These are phyloP conservation scores for Suillus clintonianus DNA, from an alignment of 768 basidiomycete genomes.

Conservation along the genomic window DNA sequence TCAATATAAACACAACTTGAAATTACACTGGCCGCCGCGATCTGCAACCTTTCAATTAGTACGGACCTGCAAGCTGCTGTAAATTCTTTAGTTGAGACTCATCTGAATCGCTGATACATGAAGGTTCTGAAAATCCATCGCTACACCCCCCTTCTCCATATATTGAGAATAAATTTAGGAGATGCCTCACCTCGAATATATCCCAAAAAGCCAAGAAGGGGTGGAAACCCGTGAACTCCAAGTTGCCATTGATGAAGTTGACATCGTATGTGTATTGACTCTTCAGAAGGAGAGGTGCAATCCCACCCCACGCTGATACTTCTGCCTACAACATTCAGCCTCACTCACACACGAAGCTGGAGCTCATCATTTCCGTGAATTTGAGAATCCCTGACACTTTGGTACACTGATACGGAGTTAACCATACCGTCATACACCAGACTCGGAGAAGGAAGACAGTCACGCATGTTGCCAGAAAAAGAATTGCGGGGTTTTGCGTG, in stretches of 20 bases:
- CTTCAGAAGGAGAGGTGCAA: background rate
- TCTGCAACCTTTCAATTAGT: background rate
- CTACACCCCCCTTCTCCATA: background rate
- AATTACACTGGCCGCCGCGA: background rate
- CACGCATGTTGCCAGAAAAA: too few relatives aligned
- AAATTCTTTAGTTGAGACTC: background rate
- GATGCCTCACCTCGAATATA: background rate
- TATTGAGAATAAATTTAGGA: background rate
- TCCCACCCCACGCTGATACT: background rate
- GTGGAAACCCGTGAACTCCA: background rate
- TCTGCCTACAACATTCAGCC: background rate
- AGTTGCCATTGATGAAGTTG: background rate
- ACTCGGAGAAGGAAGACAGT: too few relatives aligned
- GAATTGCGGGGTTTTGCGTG: too few relatives aligned
- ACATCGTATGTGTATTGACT: background rate
- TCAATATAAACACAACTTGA: background rate
- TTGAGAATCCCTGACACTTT: background rate
- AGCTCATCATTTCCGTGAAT: background rate
- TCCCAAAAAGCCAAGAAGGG: background rate
- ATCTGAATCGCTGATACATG: background rate
- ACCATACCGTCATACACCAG: background rate
- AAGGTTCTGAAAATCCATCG: background rate
- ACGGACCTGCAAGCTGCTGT: background rate
- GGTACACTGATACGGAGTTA: background rate
- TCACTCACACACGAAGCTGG: background rate